Evolutionary conservation across 441 rosid species (phyloP).

Genomic region (Metrosideros polymorpha): DNA sequence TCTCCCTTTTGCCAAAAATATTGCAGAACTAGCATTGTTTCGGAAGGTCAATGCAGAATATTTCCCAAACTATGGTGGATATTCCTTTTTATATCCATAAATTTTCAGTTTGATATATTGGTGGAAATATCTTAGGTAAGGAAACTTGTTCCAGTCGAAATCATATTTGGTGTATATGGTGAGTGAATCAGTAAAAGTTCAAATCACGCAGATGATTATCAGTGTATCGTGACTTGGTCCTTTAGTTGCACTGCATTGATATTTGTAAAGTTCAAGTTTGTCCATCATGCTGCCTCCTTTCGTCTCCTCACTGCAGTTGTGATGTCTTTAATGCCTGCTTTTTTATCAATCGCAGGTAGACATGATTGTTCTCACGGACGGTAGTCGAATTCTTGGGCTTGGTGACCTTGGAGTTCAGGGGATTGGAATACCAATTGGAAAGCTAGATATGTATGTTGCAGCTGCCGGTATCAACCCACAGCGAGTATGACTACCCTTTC

Average conservation of each 20-base stretch:
- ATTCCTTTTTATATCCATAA: background rate
- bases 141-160: background rate
- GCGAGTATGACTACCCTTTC: conserved; percentile 34
- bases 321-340: background rate
- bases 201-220: background rate
- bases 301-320: background rate
- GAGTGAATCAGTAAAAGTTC: background rate
- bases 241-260: background rate
- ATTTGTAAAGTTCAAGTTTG: background rate
- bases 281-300: background rate
- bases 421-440: conserved; percentile 93
- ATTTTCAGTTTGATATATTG: background rate
- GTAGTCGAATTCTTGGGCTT: conserved; percentile 95
- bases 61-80: background rate
- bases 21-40: background rate
- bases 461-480: conserved; percentile 98
- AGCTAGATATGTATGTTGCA: conserved; percentile 93
- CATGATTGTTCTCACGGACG: conserved; percentile 97
- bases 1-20: background rate
- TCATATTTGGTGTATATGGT: background rate
- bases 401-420: conserved; percentile 99
- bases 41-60: background rate
- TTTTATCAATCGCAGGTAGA: conserved; percentile 51
- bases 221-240: background rate
- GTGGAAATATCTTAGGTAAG: background rate